phyloP scores from a whole-genome alignment of 257 asterid genomes.

The Cruciata laevipes region DNA sequence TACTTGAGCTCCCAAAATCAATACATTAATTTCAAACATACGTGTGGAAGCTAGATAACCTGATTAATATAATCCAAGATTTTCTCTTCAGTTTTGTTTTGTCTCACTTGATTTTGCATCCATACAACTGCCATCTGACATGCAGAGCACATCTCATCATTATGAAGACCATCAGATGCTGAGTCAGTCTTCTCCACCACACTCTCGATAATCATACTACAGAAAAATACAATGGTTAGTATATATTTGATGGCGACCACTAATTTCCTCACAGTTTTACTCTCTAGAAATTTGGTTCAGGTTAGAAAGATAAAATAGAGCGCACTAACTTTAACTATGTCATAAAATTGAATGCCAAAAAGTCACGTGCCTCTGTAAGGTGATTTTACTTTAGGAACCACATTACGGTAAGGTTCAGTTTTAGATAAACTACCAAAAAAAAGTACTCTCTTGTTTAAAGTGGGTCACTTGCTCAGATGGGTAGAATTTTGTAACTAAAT shows the following conservation, averaged over 20 bases:
- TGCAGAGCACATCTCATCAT: conserved; percentile 58
- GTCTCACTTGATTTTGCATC: conserved; percentile 66
- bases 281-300: neutral
- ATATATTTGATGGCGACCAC: neutral
- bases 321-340: neutral
- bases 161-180: conserved; percentile 26
- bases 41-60: conserved; percentile 28
- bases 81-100: conserved; percentile 51
- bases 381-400: no score
- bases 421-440: no score
- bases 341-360: neutral
- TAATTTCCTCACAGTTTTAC: neutral
- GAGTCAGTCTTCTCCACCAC: conserved; percentile 53
- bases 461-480: neutral
- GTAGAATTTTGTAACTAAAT: neutral
- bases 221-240: neutral
- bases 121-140: conserved; percentile 90
- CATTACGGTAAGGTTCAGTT: neutral
- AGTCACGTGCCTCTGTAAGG: no score
- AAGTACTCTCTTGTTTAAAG: neutral
- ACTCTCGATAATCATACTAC: conserved; percentile 68
- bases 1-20: conserved; percentile 13
- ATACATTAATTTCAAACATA: neutral
- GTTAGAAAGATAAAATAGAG: no score
- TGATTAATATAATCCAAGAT: conserved; percentile 64